Evolutionary conservation across 1,284 basidiomycete genomes (phyloP).

Genomic region (Ganoderma meredithae): DNA sequence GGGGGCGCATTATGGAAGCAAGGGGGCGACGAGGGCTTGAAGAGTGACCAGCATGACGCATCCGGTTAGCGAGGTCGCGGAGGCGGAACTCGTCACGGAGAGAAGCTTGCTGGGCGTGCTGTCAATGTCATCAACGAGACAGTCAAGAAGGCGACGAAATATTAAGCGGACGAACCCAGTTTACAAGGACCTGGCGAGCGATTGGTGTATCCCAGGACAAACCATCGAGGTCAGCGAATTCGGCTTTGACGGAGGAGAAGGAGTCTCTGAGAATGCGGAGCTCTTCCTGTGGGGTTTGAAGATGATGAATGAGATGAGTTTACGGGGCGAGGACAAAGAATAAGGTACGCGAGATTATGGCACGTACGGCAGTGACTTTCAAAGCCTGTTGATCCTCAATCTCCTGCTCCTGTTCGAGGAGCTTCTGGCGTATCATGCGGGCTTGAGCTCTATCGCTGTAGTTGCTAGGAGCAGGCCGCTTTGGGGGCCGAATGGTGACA

Average conservation of each 20-base stretch:
- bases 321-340: not conserved
- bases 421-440: constrained; percentile 24
- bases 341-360: not conserved
- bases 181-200: constrained; percentile 24
- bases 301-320: not conserved
- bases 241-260: constrained; percentile 27
- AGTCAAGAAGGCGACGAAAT: too few species aligned
- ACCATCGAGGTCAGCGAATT: constrained; percentile 31
- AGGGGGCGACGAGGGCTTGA: not conserved
- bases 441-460: constrained; percentile 20
- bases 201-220: constrained; percentile 30
- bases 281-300: constrained; percentile 17
- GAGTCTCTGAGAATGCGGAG: constrained; percentile 20
- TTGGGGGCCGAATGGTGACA: constrained; percentile 19
- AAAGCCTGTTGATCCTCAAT: constrained; percentile 24
- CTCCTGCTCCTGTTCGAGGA: constrained; percentile 29
- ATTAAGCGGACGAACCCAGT: constrained; percentile 23
- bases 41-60: not conserved
- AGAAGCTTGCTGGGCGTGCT: constrained; percentile 6
- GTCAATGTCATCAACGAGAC: too few species aligned
- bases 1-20: not conserved
- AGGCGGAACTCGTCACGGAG: not conserved
- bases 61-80: not conserved
- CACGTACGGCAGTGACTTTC: constrained; percentile 10
- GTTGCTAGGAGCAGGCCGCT: not conserved